phyloP scores from a whole-genome alignment of 805 yeast species.

The Yamadazyma akitaensis region DNA sequence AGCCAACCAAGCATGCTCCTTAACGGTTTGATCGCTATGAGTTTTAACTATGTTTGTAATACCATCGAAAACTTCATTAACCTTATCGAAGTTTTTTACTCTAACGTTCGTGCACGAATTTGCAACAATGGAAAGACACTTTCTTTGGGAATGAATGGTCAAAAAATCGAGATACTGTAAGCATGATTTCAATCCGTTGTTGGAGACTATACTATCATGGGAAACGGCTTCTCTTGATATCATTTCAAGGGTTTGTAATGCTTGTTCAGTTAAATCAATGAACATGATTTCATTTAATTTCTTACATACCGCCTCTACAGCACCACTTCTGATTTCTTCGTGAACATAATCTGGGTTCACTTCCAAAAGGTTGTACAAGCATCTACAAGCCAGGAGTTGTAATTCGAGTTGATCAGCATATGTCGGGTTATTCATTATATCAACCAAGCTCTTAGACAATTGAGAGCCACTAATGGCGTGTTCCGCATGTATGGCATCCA shows the following conservation, averaged over 20 bases:
- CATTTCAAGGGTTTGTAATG: constrained; percentile 68
- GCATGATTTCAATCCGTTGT: constrained; percentile 63
- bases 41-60: constrained; percentile 54
- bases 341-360: constrained; percentile 62
- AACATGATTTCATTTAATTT: constrained; percentile 72
- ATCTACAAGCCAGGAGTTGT: constrained; percentile 80
- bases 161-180: constrained; percentile 81
- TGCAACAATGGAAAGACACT: constrained; percentile 70
- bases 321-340: constrained; percentile 61
- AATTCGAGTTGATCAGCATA: constrained; percentile 68
- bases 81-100: constrained; percentile 39
- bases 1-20: constrained; percentile 65
- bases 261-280: constrained; percentile 92
- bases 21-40: constrained; percentile 55
- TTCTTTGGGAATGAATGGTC: constrained; percentile 83
- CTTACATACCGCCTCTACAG: constrained; percentile 60
- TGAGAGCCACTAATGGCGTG: constrained; percentile 58
- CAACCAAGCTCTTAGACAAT: constrained; percentile 53
- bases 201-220: constrained; percentile 47
- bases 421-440: constrained; percentile 54
- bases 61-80: constrained; percentile 56
- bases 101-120: constrained; percentile 57
- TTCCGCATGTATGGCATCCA: constrained; percentile 61
- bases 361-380: constrained; percentile 77
- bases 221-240: constrained; percentile 55